These are phyloP conservation scores for Penicillium griseofulvum DNA, from an alignment of 2,329 filamentous ascomycete species.

Conservation along the genomic window DNA sequence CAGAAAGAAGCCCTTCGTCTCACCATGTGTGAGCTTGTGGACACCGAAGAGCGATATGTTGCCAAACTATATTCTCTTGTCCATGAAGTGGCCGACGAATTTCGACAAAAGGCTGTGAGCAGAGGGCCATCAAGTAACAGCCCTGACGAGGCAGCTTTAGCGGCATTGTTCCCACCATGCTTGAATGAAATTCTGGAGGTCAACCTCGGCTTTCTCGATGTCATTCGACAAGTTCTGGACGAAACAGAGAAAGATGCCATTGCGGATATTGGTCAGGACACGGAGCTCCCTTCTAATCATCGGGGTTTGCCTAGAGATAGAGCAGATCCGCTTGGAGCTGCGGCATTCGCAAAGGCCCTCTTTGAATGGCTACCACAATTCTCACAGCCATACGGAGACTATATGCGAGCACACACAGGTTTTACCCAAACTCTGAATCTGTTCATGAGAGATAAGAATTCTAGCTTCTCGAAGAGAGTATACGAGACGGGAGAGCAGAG, in stretches of 20 bases:
- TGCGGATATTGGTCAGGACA: constrained; percentile 67
- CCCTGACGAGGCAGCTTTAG: constrained; percentile 68
- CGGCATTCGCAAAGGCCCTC: constrained; percentile 75
- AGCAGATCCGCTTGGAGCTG: constrained; percentile 73
- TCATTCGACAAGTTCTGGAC: constrained; percentile 73
- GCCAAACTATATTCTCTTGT: constrained; percentile 82
- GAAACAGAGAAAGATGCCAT: constrained; percentile 78
- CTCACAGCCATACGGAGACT: constrained; percentile 85
- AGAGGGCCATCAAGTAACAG: constrained; percentile 62
- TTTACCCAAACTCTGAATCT: constrained; percentile 78
- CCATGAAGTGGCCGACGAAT: constrained; percentile 74
- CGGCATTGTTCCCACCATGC: constrained; percentile 76
- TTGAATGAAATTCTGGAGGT: constrained; percentile 76
- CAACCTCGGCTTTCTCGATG: constrained; percentile 76
- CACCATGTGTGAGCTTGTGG: constrained; percentile 84
- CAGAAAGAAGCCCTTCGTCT: constrained; percentile 83
- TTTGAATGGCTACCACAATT: constrained; percentile 93
- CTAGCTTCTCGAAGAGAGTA: constrained; percentile 77
- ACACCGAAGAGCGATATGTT: constrained; percentile 94
- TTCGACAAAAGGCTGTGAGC: constrained; percentile 66
- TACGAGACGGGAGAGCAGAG: constrained; percentile 84
- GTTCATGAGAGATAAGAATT: constrained; percentile 72
- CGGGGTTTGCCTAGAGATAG: constrained; percentile 44
- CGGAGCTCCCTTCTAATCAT: constrained; percentile 43
- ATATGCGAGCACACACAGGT: constrained; percentile 84